Evolutionary conservation across 192 early-diverging fungal genomes (phyloP).

Genomic region (Cetraspora pellucida): DNA sequence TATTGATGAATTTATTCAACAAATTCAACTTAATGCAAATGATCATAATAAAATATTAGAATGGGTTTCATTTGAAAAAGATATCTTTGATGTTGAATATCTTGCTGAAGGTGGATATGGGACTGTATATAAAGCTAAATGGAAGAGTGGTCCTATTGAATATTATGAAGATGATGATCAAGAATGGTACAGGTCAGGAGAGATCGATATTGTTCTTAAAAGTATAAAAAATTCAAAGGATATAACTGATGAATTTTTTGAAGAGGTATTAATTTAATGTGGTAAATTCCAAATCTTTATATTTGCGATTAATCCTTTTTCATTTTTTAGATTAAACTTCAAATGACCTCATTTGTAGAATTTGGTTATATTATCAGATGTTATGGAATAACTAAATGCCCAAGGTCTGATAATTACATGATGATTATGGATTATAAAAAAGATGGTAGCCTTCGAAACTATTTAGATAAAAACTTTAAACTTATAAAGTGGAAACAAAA

Average conservation of each 20-base stretch:
- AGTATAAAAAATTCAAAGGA: neutral
- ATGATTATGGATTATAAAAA: neutral
- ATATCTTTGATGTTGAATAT: neutral
- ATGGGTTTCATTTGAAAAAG: neutral
- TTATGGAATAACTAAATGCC: conserved; percentile 20
- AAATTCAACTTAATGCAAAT: neutral
- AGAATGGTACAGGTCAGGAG: neutral
- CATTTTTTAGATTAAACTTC: neutral
- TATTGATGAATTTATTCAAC: conserved; percentile 19
- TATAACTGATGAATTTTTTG: neutral
- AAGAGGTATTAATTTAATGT: neutral
- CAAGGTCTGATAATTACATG: neutral
- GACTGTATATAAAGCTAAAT: conserved; percentile 13
- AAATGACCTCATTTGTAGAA: neutral
- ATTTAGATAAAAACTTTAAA: neutral
- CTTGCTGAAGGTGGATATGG: neutral
- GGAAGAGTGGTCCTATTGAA: neutral
- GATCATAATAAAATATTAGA: neutral
- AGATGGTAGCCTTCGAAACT: neutral
- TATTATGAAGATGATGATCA: neutral
- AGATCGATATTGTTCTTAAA: neutral
- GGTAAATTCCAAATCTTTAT: neutral
- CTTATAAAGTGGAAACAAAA: neutral
- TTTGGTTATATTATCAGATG: neutral
- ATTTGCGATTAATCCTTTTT: neutral